These are phyloP conservation scores for Chlamydomonas schloesseri DNA, from an alignment of 139 green algal genomes.

Conservation along the genomic window DNA sequence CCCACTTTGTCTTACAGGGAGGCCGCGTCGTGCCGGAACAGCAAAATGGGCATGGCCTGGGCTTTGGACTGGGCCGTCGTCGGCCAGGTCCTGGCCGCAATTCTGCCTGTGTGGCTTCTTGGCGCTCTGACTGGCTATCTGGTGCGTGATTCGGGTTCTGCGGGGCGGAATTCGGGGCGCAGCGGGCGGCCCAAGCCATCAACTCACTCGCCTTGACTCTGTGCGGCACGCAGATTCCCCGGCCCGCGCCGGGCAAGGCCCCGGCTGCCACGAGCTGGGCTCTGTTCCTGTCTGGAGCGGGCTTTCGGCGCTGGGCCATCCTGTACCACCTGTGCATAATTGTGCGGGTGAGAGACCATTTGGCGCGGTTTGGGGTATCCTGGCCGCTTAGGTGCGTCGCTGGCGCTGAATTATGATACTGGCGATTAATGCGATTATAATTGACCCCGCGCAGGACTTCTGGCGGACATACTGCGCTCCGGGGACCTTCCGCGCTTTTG, in stretches of 20 bases:
- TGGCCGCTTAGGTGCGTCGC: not conserved
- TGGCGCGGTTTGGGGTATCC: not conserved
- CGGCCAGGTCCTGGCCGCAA: slow-evolving; percentile 6
- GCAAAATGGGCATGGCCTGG: not conserved
- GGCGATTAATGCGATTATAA: slow-evolving; percentile 44
- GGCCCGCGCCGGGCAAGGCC: too few relatives aligned
- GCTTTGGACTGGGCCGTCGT: not conserved
- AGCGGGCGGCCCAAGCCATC: too few relatives aligned
- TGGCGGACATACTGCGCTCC: slow-evolving; percentile 74
- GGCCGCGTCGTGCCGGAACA: not conserved
- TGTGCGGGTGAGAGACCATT: too few relatives aligned
- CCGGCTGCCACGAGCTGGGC: too few relatives aligned
- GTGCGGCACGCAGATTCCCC: too few relatives aligned
- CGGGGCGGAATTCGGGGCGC: too few relatives aligned
- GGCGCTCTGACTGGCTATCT: slow-evolving; percentile 44
- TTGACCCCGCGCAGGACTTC: slow-evolving; percentile 56
- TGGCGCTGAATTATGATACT: not conserved
- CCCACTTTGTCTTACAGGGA: too few relatives aligned
- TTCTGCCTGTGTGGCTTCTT: slow-evolving; percentile 55
- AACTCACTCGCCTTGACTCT: too few relatives aligned
- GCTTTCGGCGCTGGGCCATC: too few relatives aligned
- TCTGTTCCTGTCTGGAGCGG: too few relatives aligned
- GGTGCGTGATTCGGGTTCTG: slow-evolving; percentile 28
- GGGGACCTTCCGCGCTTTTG: slow-evolving; percentile 76
- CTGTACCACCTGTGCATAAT: too few relatives aligned